These are phyloP conservation scores for Hemisphaericaspora xylanilytica DNA, from an alignment of 1,139 yeast genomes.

Conservation along the genomic window DNA sequence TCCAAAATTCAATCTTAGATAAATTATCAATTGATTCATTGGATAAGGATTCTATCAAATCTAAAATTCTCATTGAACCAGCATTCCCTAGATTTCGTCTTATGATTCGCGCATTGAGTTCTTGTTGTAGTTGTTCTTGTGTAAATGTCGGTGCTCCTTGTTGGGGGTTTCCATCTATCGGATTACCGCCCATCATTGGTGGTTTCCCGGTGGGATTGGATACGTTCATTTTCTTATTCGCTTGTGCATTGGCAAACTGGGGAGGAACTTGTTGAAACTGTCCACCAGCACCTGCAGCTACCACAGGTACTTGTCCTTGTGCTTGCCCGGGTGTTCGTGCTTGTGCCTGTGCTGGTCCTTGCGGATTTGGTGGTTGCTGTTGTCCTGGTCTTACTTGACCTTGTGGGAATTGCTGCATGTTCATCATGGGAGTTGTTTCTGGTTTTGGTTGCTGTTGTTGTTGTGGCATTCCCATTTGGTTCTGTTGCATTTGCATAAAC, in stretches of 20 bases:
- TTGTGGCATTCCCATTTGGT: slow-evolving; percentile 10
- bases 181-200: slow-evolving; percentile 5
- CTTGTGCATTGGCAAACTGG: slow-evolving; percentile 4
- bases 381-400: slow-evolving; percentile 18
- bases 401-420: slow-evolving; percentile 19
- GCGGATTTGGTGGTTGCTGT: no score
- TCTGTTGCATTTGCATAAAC: slow-evolving; percentile 4
- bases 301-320: background rate
- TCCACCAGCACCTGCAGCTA: no score
- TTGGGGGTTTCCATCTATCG: background rate
- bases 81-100: slow-evolving; percentile 46
- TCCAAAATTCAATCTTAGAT: slow-evolving; percentile 38
- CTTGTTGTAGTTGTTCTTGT: slow-evolving; percentile 26
- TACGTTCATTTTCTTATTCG: slow-evolving; percentile 5
- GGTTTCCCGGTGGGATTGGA: slow-evolving; percentile 10
- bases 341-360: slow-evolving; percentile 8
- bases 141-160: no score
- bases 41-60: slow-evolving; percentile 37
- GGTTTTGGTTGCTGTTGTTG: slow-evolving; percentile 12
- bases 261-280: slow-evolving; percentile 1
- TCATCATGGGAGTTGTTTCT: background rate
- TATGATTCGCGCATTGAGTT: slow-evolving; percentile 35
- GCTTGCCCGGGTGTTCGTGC: background rate
- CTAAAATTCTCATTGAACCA: slow-evolving; percentile 41
- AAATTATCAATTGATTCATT: slow-evolving; percentile 32